Percentiles rank a stretch among this genome's conserved stretches.
These are phyloP conservation scores for Prosopis cineraria DNA, from an alignment of 306 rosid genomes.

Conservation along the genomic window DNA sequence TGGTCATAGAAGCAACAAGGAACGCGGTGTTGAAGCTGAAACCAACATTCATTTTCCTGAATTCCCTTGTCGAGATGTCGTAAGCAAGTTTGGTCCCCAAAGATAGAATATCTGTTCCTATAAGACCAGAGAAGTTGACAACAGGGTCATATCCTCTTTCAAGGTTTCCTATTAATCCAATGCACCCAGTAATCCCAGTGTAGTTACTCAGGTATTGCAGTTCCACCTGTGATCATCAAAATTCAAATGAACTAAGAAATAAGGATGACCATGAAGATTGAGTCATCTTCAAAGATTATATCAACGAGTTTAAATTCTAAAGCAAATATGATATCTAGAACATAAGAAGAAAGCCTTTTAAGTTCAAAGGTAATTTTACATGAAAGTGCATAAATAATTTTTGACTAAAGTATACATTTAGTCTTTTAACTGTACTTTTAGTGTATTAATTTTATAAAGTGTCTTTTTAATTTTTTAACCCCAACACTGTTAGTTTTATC, in stretches of 20 bases:
- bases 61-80: constrained; percentile 49
- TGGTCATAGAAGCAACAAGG: constrained; percentile 56
- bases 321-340: neutral
- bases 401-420: no score
- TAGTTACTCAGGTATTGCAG: constrained; percentile 51
- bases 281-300: neutral
- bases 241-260: neutral
- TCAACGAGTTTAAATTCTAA: neutral
- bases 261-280: neutral
- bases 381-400: neutral
- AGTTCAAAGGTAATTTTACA: neutral
- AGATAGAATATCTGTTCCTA: constrained; percentile 53
- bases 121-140: constrained; percentile 46
- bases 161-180: constrained; percentile 50
- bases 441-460: no score
- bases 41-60: constrained; percentile 54
- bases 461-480: no score
- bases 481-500: no score
- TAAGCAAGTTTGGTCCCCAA: constrained; percentile 55
- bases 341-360: neutral
- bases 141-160: constrained; percentile 45
- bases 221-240: constrained; percentile 51
- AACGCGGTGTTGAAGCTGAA: constrained; percentile 50
- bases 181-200: constrained; percentile 60
- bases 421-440: no score